Base-by-base conservation (phyloP, 805 yeast genomes). In the Starmera pachycereana region DNA sequence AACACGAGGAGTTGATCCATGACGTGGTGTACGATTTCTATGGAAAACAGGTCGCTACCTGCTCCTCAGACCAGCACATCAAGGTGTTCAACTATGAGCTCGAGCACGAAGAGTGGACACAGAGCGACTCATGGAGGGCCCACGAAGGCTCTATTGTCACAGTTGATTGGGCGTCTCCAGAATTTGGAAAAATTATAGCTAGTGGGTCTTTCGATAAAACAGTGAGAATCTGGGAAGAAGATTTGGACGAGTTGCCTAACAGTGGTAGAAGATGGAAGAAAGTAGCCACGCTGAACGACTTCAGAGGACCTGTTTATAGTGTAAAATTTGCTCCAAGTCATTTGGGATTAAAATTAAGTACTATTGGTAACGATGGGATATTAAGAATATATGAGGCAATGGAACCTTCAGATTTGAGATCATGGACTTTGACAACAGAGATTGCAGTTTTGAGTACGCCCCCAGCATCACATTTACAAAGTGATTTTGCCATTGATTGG, bases 91-190 rank as follows among this genome's bases (percentile, higher is more conserved):
- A 85, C 55, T 65, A 82, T 29, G 84, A 81, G 49, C 61, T 77
- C 12, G 63, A 71, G 25, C 70, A 81, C 2, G 74, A 72, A n/a
- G 71, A 77, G 14, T 92, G 97, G 97, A 74, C 74, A 14, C 62
- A 85, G 41, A 79, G 81, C 52, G 97, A 90, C 60, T 78, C 84
- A 37, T 92, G 96, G 94, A 84, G 83, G 49, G 97, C 97, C 0
- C 98, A 92, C 56, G 96, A 92, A 51, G 78, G 95, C 8, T 75
- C 88, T 42, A 75, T 92, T 22, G 83, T 87, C 16, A 76, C 81
- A 49, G 68, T 92, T 9, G 77, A 78, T 36, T 92, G 96, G 94
- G 96, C 97, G 1, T 82, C 86, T 38, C 98, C 98, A 2, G 94
- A 90, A 58, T 88, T 78, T 60, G 94, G 96, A 8, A 85, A 85